Conservation (phyloP, 2,329 filamentous ascomycete genomes). For the Fusarium austroafricanum region DNA sequence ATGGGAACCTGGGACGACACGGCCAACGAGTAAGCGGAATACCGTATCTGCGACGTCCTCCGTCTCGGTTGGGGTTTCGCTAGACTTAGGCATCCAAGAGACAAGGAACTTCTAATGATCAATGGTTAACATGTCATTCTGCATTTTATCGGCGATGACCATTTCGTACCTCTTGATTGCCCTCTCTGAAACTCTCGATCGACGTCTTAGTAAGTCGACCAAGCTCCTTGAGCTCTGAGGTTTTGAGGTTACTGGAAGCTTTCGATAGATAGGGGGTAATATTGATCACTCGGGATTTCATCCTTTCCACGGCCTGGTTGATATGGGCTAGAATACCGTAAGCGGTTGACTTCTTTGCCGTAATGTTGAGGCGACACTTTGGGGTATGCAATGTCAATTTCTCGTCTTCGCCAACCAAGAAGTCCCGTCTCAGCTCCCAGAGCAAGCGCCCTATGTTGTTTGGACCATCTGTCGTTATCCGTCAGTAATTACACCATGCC, state of each 20-base stretch:
- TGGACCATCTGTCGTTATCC: constrained; percentile 14
- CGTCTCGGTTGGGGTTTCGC: constrained; percentile 34
- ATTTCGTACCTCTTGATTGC: constrained; percentile 36
- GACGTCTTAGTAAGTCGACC: constrained; percentile 50
- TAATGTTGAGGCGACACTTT: constrained; percentile 47
- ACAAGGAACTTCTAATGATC: constrained; percentile 50
- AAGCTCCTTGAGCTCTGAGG: constrained; percentile 47
- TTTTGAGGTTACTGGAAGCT: constrained; percentile 19
- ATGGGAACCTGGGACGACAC: constrained; percentile 3
- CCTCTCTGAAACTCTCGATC: constrained; percentile 36
- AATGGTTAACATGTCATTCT: constrained; percentile 12
- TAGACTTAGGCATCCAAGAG: constrained; percentile 56
- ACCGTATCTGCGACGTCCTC: constrained; percentile 60
- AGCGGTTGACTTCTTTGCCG: constrained; percentile 46
- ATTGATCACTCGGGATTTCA: constrained; percentile 46
- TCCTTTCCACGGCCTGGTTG: constrained; percentile 45
- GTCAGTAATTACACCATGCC: neutral
- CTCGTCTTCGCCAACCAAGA: constrained; percentile 50
- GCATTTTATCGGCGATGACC: neutral
- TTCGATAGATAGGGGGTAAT: constrained; percentile 32
- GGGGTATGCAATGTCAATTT: constrained; percentile 41
- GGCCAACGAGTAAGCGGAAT: constrained; percentile 57
- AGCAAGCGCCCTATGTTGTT: constrained; percentile 41
- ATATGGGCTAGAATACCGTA: constrained; percentile 53
- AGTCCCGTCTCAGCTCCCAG: constrained; percentile 45